phyloP scores from a whole-genome alignment of 2,329 filamentous ascomycete species.

The Saccharata proteae region DNA sequence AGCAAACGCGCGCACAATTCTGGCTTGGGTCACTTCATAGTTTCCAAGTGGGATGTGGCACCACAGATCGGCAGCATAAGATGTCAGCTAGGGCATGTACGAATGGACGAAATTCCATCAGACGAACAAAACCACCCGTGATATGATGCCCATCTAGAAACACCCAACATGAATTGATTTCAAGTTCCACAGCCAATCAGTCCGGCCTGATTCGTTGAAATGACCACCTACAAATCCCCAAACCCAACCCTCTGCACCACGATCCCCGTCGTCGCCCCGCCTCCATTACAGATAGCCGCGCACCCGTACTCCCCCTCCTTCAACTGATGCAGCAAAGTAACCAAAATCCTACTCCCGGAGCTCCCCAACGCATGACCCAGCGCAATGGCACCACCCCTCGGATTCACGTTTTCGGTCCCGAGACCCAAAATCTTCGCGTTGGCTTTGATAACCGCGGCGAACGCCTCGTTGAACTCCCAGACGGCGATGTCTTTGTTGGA shows the following conservation, averaged over 20 bases:
- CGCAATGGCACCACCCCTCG: constrained; percentile 80
- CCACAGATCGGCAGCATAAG: too few relatives aligned
- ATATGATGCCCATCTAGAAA: constrained; percentile 5
- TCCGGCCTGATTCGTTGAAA: not conserved
- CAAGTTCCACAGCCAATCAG: not conserved
- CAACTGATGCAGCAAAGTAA: constrained; percentile 81
- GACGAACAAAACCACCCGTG: too few relatives aligned
- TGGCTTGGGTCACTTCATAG: too few relatives aligned
- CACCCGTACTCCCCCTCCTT: constrained; percentile 88
- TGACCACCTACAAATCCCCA: constrained; percentile 19
- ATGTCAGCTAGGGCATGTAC: too few relatives aligned
- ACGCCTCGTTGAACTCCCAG: constrained; percentile 99
- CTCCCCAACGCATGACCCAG: constrained; percentile 86
- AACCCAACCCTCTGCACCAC: constrained; percentile 68
- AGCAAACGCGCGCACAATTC: too few relatives aligned
- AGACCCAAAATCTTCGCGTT: constrained; percentile 87
- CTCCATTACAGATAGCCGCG: constrained; percentile 93
- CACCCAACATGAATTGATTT: not conserved
- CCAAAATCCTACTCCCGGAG: constrained; percentile 83
- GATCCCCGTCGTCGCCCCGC: constrained; percentile 80
- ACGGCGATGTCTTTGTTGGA: constrained; percentile 82
- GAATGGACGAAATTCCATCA: too few relatives aligned
- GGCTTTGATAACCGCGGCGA: constrained; percentile 87
- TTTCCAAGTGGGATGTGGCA: too few relatives aligned
- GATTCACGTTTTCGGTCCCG: constrained; percentile 69